Base-by-base conservation (phyloP, 2,329 filamentous ascomycete species). In the Xylaria sp. region DNA sequence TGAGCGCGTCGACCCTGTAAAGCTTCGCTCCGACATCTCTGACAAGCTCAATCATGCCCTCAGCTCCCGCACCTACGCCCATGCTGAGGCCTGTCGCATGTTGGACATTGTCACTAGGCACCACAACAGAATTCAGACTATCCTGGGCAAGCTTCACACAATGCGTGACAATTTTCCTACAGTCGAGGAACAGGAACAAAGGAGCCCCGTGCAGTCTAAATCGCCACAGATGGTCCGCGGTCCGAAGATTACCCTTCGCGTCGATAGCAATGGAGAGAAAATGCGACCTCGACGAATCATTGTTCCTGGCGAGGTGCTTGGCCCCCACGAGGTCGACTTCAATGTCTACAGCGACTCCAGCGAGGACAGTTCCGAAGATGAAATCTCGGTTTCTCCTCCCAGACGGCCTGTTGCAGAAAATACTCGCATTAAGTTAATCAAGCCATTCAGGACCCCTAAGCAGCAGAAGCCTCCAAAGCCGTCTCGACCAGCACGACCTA, bases 261-360 rank as follows among this genome's bases (percentile, higher is more conserved):
- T 80, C 31, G 81, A 81, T 31, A 80, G 79, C 56, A 81, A 81
- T 39, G 83, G 80, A 5, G 81, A 84, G 60, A 85, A 80, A 72
- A 77, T 81, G 36, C 82, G 80, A 36, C 80, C 82, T 20, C 84
- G 88, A 5, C 82, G 86, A 47, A 89, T 90, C 51, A 90, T 87
- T 1, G 87, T 90, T 11, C 88, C 88, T 1, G 88, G 88, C 50
- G 88, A 90, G 74, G 88, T 90, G 9, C 80, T 90, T 53, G 87
- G 88, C 1, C 88, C 88, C 0, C 90, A 89, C 72, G 88, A 90
- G 62, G 78, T 90, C 27, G 87, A 89, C 65, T 89, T 88, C 74
- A 87, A 89, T 58, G 81, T 83, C 0, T 87, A 84, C 65, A 86
- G 80, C 53, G 85, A 84, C 25, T 83, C 83, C 15, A 85, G 81